Evolutionary conservation across 1,139 yeast species (phyloP), one percentile per base, ranked within the genome.

Genomic region (Sugiyamaella pinicola): DNA sequence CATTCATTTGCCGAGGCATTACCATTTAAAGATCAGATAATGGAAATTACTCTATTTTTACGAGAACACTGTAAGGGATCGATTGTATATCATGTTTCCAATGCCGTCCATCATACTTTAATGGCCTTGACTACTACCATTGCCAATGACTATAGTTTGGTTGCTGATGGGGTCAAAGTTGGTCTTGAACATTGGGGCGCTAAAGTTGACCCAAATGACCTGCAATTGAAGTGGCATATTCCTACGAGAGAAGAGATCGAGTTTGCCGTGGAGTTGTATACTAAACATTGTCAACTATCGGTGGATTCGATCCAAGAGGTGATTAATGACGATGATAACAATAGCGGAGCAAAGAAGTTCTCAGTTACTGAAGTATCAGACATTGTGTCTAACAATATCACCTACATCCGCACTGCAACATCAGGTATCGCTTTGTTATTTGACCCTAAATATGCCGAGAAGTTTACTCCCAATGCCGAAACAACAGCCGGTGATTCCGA

Each of bases 391-490:
- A 80, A 80, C 61, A 78, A 79, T 60, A 71, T 86, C 58, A 69
- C 83, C 44, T 80, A 79, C 54, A 66, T 87, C 52, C 77, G 87
- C 0, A 82, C 84, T 53, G 73, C 83, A 0, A 64, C 86, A 2
- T 83, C 95, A 50, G 96, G 97, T 21, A 75, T 83, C n/a, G 79
- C 96, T 19, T 76, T 80, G 51, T 70, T 91, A 46, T 80, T 88
- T 61, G 96, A 90, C 65, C 91, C 96, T 6, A 54, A 57, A n/a
- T 61, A 39, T 40, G 52, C 51, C 28, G 42, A 41, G 8, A 49
- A 46, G 22, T 48, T 44, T 13, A 53, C 41, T 13, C 2, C 28
- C 2, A 47, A 46, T 42, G 46, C 38, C n/a, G 47, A 40, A 4
- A 26, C 26, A 3, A 43, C 48, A 24, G 46, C 19, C 2, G 55